These are phyloP conservation scores for Fusarium brevicatenulatum DNA, from an alignment of 2,329 filamentous ascomycete species.

Conservation along the genomic window DNA sequence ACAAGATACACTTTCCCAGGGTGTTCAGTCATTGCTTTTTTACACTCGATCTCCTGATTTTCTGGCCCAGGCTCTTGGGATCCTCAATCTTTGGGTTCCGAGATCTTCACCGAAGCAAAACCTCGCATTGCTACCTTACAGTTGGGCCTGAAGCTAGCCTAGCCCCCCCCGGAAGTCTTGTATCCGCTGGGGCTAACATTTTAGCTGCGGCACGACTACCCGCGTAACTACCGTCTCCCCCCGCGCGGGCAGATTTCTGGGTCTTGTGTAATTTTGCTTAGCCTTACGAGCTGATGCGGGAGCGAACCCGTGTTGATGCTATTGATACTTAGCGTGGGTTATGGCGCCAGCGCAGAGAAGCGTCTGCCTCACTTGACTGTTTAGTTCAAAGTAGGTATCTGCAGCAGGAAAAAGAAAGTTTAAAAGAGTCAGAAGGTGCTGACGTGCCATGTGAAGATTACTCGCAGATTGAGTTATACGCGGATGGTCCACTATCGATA, in stretches of 20 bases:
- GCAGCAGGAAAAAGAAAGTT: not conserved
- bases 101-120: not conserved
- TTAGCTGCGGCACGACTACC: not conserved
- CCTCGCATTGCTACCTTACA: conserved; percentile 1
- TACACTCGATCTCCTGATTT: not conserved
- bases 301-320: not conserved
- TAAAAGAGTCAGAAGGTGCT: not conserved
- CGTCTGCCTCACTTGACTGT: not conserved
- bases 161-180: not conserved
- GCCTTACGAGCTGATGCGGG: not conserved
- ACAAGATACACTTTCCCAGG: no score
- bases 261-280: not conserved
- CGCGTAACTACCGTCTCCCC: not conserved
- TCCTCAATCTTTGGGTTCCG: not conserved
- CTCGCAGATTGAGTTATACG: not conserved
- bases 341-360: not conserved
- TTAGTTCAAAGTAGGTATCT: not conserved
- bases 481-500: not conserved
- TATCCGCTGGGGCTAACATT: not conserved
- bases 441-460: not conserved
- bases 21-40: not conserved
- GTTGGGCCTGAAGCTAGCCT: not conserved
- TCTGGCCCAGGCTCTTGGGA: not conserved
- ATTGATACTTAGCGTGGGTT: not conserved
- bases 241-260: not conserved